Base-by-base conservation (phyloP, 192 early-diverging fungal genomes). In the Rhizophagus clarus region DNA sequence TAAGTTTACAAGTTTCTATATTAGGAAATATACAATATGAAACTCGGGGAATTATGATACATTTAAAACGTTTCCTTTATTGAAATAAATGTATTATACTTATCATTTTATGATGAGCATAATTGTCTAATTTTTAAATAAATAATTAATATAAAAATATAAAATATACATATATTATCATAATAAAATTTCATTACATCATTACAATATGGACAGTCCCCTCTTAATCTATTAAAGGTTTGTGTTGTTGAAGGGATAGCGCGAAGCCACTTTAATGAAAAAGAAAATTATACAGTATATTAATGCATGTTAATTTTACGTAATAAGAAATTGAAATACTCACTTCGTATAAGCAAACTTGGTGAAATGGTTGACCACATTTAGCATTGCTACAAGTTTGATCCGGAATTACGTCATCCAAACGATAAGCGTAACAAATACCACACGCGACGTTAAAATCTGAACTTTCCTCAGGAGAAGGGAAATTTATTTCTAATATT, bases 121-220 rank as follows among this genome's bases (percentile, higher is more conserved):
- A 56, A 56, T 56, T 56, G 20, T 56, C 51, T 56, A 20, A 20
- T 56, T 20, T 56, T 20, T 5, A 17, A 56, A 20, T 7, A 56
- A 56, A 56, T 12, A 45, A 45, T 45, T 14, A 45, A 45, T 45
- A 45, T 45, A 56, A 22, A 51, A 51, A 51, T 17, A 15, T 51
- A 15, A 51, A 51, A 17, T 51, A 49, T 49, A 51, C 17, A 22
- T 22, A 17, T 15, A 4, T n/a, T 56, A 22, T 22, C 3, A 4
- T 1, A 56, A 56, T 6, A 22, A 22, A 56, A 22, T 7, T 56
- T 22, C 64, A 67, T 69, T 71, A 79, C 77, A 34, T 79, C 68
- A 26, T 79, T 61, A 79, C 77, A 79, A 79, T 79, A 79, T 24
- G 77, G 77, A 61, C 77, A 79, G 24, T 79, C 71, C 17, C 67